These are phyloP conservation scores for Recurvomyces mirabilis DNA, from an alignment of 495 filamentous ascomycete genomes.

Conservation along the genomic window DNA sequence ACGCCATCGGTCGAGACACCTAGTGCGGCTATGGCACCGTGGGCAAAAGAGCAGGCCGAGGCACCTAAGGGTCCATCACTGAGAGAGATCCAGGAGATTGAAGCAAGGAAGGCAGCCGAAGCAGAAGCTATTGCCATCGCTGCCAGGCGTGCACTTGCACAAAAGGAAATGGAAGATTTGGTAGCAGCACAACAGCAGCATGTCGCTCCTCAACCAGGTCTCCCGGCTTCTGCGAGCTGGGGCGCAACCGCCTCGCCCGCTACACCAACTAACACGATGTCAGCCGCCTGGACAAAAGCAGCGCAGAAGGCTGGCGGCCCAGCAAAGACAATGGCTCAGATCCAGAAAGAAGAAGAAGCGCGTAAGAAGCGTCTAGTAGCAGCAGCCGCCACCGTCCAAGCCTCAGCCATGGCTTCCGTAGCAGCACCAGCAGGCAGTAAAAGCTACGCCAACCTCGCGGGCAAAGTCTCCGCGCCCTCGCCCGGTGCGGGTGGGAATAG, in stretches of 20 bases:
- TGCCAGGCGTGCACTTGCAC: slow-evolving; percentile 61
- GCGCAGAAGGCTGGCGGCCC: slow-evolving; percentile 46
- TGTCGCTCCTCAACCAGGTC: slow-evolving; percentile 52
- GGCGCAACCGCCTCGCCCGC: slow-evolving; percentile 54
- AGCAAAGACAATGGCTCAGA: slow-evolving; percentile 81
- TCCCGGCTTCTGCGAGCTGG: slow-evolving; percentile 87
- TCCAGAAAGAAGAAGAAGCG: slow-evolving; percentile 90
- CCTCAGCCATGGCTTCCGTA: slow-evolving; percentile 37
- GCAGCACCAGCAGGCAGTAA: slow-evolving; percentile 53
- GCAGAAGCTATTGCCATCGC: slow-evolving; percentile 74
- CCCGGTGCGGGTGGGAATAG: slow-evolving; percentile 34
- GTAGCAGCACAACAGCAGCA: slow-evolving; percentile 40
- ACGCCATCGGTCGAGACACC: slow-evolving; percentile 45
- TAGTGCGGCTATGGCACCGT: slow-evolving; percentile 60
- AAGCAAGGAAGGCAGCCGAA: slow-evolving; percentile 87
- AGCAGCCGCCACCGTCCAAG: slow-evolving; percentile 40
- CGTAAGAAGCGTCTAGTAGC: slow-evolving; percentile 62
- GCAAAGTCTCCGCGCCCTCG: slow-evolving; percentile 51
- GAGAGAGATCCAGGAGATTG: slow-evolving; percentile 92
- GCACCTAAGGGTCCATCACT: slow-evolving; percentile 79
- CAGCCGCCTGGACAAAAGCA: slow-evolving; percentile 57
- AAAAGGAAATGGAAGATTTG: slow-evolving; percentile 72
- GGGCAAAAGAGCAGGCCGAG: slow-evolving; percentile 78
- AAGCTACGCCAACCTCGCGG: slow-evolving; percentile 88
- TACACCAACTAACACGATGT: slow-evolving; percentile 39